Percentiles rank a stretch among this genome's conserved stretches.
These are phyloP conservation scores for Metschnikowia koreensis DNA, from an alignment of 805 yeast species.

Conservation along the genomic window DNA sequence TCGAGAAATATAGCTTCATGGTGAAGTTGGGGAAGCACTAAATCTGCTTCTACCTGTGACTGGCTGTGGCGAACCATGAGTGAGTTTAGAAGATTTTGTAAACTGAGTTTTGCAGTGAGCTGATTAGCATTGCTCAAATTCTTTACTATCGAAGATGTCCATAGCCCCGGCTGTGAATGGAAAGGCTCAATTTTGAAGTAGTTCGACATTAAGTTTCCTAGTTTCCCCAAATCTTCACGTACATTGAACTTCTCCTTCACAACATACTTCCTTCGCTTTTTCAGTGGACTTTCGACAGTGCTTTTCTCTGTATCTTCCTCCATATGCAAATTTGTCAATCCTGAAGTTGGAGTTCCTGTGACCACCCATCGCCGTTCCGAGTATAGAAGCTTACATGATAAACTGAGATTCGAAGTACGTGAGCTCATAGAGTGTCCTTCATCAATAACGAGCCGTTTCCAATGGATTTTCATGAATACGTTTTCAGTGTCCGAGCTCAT, in stretches of 20 bases:
- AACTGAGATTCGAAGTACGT: slow-evolving; percentile 48
- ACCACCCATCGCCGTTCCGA: slow-evolving; percentile 73
- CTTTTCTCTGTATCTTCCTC: slow-evolving; percentile 24
- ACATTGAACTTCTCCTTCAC: slow-evolving; percentile 52
- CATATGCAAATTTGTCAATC: slow-evolving; percentile 58
- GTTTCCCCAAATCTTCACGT: slow-evolving; percentile 49
- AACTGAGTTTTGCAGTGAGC: slow-evolving; percentile 41
- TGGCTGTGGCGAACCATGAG: slow-evolving; percentile 56
- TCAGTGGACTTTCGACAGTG: slow-evolving; percentile 15
- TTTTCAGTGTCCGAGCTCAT: slow-evolving; percentile 25
- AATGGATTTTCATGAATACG: slow-evolving; percentile 43
- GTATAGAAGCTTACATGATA: slow-evolving; percentile 45
- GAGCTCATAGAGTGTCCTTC: slow-evolving; percentile 70
- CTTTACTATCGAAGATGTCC: slow-evolving; percentile 46
- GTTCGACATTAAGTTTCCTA: slow-evolving; percentile 52
- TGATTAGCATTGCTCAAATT: slow-evolving; percentile 43
- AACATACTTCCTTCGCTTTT: slow-evolving; percentile 34
- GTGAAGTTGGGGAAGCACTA: slow-evolving; percentile 55
- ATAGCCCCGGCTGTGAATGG: slow-evolving; percentile 43
- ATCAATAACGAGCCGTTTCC: slow-evolving; percentile 73
- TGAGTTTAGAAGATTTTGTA: slow-evolving; percentile 43
- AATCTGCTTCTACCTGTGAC: slow-evolving; percentile 53
- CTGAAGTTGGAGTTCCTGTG: slow-evolving; percentile 75
- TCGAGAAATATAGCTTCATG: slow-evolving; percentile 57
- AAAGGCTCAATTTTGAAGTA: slow-evolving; percentile 63